A percentile compares a stretch with the other conserved stretches of the same genome.
phyloP scores from a whole-genome alignment of 352 stramenopile genomes.

The Phytophthora ohioensis region DNA sequence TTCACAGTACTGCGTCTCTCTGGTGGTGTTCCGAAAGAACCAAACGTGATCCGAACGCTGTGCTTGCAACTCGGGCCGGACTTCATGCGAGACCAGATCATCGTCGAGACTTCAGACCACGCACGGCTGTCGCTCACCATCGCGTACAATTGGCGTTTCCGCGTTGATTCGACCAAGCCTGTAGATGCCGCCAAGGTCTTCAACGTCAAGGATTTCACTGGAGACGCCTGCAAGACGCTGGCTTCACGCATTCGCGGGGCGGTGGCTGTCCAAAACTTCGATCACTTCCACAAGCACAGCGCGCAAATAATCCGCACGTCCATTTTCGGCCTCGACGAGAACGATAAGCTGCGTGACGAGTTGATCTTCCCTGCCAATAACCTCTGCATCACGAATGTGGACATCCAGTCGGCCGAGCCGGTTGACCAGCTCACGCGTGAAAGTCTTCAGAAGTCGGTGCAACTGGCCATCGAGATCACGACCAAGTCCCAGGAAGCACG shows the following conservation, averaged over 20 bases:
- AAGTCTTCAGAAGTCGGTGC: constrained; percentile 84
- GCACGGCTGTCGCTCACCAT: constrained; percentile 79
- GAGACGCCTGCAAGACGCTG: constrained; percentile 84
- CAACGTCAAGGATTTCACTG: constrained; percentile 85
- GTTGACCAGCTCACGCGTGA: constrained; percentile 78
- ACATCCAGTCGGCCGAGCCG: constrained; percentile 82
- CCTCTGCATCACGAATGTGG: constrained; percentile 84
- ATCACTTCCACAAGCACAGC: constrained; percentile 89
- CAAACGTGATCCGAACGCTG: constrained; percentile 84
- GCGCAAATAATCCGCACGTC: constrained; percentile 81
- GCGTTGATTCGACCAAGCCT: constrained; percentile 60
- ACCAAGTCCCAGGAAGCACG: constrained; percentile 85
- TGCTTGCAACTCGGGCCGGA: constrained; percentile 83
- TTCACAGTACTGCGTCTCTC: constrained; percentile 82
- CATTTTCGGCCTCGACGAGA: constrained; percentile 77
- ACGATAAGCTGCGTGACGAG: constrained; percentile 58
- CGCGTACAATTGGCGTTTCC: constrained; percentile 88
- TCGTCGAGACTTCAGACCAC: constrained; percentile 85
- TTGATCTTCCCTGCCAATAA: constrained; percentile 81
- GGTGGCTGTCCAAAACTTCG: constrained; percentile 76
- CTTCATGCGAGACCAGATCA: constrained; percentile 88
- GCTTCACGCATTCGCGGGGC: constrained; percentile 80
- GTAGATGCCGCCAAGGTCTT: constrained; percentile 76
- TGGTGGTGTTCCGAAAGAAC: constrained; percentile 72
- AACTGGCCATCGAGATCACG: constrained; percentile 88